Conservation (phyloP, 1,139 yeast genomes). For the Hemisphaericaspora xylofermentans region DNA sequence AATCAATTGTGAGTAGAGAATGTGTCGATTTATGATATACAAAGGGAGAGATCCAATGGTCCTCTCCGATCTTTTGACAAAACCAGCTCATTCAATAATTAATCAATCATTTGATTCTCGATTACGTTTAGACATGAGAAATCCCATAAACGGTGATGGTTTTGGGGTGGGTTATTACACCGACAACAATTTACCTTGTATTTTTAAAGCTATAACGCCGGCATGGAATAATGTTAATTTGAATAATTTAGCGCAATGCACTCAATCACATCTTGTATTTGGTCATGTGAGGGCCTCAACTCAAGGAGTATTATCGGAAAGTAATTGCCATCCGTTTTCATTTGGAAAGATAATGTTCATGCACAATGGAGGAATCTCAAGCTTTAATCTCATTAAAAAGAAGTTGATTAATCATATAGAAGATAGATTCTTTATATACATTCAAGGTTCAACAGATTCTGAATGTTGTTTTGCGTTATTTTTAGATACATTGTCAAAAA, state of each 20-base stretch:
- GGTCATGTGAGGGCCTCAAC: constrained; percentile 97
- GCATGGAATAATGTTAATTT: constrained; percentile 97
- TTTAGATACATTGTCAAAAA: constrained; percentile 68
- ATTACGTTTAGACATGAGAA: constrained; percentile 76
- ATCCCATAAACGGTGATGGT: constrained; percentile 97
- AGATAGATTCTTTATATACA: constrained; percentile 73
- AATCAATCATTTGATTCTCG: constrained; percentile 94
- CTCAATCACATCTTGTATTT: constrained; percentile 79
- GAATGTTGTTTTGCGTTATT: constrained; percentile 93
- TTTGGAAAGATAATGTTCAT: constrained; percentile 87
- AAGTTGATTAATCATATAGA: constrained; percentile 66
- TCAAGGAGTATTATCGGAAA: constrained; percentile 88
- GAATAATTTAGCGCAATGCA: constrained; percentile 81
- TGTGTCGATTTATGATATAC: constrained; percentile 53
- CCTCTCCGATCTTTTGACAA: constrained; percentile 80
- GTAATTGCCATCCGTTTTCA: constrained; percentile 93
- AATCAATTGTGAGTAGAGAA: constrained; percentile 13
- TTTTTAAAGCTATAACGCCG: constrained; percentile 91
- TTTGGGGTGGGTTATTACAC: constrained; percentile 95
- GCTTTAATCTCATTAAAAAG: constrained; percentile 72
- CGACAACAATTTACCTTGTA: constrained; percentile 46
- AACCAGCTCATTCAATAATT: constrained; percentile 96
- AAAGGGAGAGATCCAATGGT: constrained; percentile 72
- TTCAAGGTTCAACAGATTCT: constrained; percentile 94
- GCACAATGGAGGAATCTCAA: constrained; percentile 93